These are phyloP conservation scores for Fusarium sp. DNA, from an alignment of 2,329 filamentous ascomycete species.

Conservation along the genomic window DNA sequence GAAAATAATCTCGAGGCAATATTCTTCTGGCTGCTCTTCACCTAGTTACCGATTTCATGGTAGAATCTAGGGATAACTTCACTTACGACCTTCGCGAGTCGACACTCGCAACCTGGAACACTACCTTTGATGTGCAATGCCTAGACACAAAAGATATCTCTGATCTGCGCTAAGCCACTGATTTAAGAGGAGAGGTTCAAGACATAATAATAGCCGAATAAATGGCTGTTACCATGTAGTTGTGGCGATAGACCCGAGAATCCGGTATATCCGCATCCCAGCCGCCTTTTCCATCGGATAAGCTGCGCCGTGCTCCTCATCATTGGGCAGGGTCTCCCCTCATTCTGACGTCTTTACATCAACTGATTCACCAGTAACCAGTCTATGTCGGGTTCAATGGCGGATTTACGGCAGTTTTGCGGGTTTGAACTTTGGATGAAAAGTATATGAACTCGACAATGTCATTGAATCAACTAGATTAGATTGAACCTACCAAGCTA, in stretches of 20 bases:
- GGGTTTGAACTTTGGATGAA: not conserved
- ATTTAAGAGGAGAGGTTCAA: not conserved
- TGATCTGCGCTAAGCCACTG: not conserved
- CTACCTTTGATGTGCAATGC: no score
- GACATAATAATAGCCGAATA: not conserved
- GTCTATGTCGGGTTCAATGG: not conserved
- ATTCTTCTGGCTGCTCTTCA: no score
- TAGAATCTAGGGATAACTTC: no score
- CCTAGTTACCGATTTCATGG: no score
- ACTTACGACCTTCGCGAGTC: no score
- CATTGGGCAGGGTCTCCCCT: not conserved
- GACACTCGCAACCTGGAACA: no score
- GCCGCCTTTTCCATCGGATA: constrained; percentile 1
- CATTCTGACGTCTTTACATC: not conserved
- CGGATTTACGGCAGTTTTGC: not conserved
- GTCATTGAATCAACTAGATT: not conserved
- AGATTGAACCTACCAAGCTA: not conserved
- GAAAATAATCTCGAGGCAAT: not conserved
- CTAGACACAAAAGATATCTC: not conserved
- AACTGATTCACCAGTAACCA: not conserved
- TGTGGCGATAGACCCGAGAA: not conserved
- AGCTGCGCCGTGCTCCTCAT: not conserved
- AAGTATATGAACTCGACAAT: not conserved
- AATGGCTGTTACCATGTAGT: not conserved
- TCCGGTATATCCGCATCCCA: not conserved